These are phyloP conservation scores for Lactifluus echinatus DNA, from an alignment of 768 basidiomycete species.

Conservation along the genomic window DNA sequence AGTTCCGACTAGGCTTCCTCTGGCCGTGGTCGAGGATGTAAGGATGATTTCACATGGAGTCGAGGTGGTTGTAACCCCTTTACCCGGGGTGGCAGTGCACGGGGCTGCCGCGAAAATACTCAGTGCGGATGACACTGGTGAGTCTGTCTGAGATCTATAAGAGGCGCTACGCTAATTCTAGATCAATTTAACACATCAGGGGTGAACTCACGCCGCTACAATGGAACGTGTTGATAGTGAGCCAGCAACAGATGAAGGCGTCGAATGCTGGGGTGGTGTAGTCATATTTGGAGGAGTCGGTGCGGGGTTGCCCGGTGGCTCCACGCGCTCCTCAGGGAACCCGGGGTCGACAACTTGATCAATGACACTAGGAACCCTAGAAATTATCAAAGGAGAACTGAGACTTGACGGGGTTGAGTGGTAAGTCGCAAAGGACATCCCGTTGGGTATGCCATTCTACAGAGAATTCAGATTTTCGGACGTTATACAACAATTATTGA, in stretches of 20 bases:
- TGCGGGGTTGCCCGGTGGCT: not conserved
- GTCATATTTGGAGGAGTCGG: not conserved
- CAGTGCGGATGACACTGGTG: constrained; percentile 12
- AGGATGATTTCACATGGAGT: not conserved
- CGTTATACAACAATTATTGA: not conserved
- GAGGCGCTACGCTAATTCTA: constrained; percentile 6
- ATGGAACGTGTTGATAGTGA: constrained; percentile 4
- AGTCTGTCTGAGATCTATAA: constrained; percentile 8
- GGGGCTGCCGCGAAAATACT: constrained; percentile 12
- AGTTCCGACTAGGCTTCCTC: not conserved
- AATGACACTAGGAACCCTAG: not conserved
- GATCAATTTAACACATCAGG: not conserved
- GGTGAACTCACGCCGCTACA: constrained; percentile 9
- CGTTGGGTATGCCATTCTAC: not conserved
- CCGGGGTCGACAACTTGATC: constrained; percentile 1
- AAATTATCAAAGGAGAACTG: constrained; percentile 7
- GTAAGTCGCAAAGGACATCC: not conserved
- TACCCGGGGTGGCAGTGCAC: not conserved
- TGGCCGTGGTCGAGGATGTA: not conserved
- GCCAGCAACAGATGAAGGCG: not conserved
- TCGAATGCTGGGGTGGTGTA: not conserved
- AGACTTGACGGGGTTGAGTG: not conserved
- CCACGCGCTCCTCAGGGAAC: not conserved
- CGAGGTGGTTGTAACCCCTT: not conserved
- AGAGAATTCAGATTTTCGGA: not conserved